These are phyloP conservation scores for Hypoxylon rickii DNA, from an alignment of 495 filamentous ascomycete species.

Conservation along the genomic window DNA sequence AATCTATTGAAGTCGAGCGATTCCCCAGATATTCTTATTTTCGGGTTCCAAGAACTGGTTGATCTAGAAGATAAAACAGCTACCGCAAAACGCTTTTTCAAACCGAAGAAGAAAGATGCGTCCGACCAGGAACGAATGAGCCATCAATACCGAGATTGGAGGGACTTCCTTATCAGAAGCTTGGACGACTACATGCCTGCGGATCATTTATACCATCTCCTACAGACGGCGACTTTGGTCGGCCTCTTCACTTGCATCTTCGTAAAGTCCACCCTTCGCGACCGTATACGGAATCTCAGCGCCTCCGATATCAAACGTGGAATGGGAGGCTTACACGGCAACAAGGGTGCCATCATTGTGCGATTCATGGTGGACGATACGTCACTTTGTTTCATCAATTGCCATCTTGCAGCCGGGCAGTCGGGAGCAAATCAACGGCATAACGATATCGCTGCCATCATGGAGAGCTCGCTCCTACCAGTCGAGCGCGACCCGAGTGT, in stretches of 20 bases:
- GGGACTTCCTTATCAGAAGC: constrained; percentile 78
- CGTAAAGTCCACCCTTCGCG: constrained; percentile 76
- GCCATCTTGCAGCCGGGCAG: constrained; percentile 94
- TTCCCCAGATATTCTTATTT: constrained; percentile 87
- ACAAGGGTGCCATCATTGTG: constrained; percentile 93
- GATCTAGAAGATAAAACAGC: constrained; percentile 96
- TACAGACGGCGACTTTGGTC: constrained; percentile 87
- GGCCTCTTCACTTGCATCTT: constrained; percentile 96
- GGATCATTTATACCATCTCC: constrained; percentile 76
- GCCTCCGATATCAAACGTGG: constrained; percentile 89
- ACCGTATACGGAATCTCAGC: constrained; percentile 73
- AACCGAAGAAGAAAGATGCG: constrained; percentile 88
- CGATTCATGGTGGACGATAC: constrained; percentile 90
- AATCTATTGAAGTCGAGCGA: constrained; percentile 70
- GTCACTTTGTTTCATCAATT: constrained; percentile 95
- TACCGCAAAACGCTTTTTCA: constrained; percentile 84
- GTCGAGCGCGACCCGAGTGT: constrained; percentile 61
- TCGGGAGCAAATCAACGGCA: constrained; percentile 86
- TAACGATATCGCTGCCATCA: constrained; percentile 88
- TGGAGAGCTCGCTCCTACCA: constrained; percentile 77
- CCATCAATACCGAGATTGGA: constrained; percentile 95
- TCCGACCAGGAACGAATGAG: constrained; percentile 92
- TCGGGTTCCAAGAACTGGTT: constrained; percentile 97
- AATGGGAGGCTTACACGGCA: constrained; percentile 90
- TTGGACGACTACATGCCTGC: constrained; percentile 83